A percentile compares a stretch with the other conserved stretches of the same genome.
These are phyloP conservation scores for Sorghum bicolor DNA, from an alignment of 176 grass and related monocot species.

Conservation along the genomic window Sorghum_bicolor_NCBIv3 NC_012870.2:64559501-64560000, in stretches of 20 bases:
- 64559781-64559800: neutral
- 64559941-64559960: slow-evolving; percentile 56
- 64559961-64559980: slow-evolving; percentile 45
- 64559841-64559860: slow-evolving; percentile 9
- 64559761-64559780: neutral
- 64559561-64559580: neutral
- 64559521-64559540: slow-evolving; percentile 40
- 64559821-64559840: neutral
- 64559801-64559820: neutral
- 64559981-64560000: slow-evolving; percentile 42
- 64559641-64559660: slow-evolving; percentile 1
- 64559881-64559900: slow-evolving; percentile 8
- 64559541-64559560: slow-evolving; percentile 10
- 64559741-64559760: slow-evolving; percentile 12
- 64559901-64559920: slow-evolving; percentile 68
- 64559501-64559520: slow-evolving; percentile 32
- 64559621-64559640: slow-evolving; percentile 9
- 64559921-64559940: slow-evolving; percentile 73
- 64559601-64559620: slow-evolving; percentile 2
- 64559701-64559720: slow-evolving; percentile 48
- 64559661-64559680: slow-evolving; percentile 59
- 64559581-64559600: slow-evolving; percentile 26
- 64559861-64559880: slow-evolving; percentile 14
- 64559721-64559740: slow-evolving; percentile 77
- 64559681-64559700: slow-evolving; percentile 42